phyloP scores from a whole-genome alignment of 148 eudicot genomes.

The Chenopodium suecicum region DNA sequence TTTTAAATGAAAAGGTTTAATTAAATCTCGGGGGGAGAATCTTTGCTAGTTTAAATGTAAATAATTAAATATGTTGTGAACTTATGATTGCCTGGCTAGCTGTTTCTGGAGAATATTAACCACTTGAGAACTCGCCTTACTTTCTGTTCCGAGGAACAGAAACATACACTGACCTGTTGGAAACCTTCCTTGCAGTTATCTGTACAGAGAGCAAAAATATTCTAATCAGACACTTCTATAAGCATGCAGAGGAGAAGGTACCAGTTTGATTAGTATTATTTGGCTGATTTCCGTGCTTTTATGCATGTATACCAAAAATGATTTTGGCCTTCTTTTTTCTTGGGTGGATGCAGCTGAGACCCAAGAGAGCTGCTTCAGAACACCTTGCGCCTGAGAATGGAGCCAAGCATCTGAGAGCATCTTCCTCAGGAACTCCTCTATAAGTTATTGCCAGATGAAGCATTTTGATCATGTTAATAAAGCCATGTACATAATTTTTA shows the following conservation, averaged over 20 bases:
- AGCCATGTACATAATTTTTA: conserved; percentile 17
- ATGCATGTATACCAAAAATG: neutral
- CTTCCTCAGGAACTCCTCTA: conserved; percentile 39
- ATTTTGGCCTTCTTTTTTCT: conserved; percentile 2
- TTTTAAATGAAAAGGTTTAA: neutral
- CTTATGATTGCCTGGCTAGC: neutral
- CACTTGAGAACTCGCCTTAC: neutral
- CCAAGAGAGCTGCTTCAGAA: conserved; percentile 66
- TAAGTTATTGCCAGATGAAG: conserved; percentile 18
- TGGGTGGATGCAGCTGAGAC: conserved; percentile 42
- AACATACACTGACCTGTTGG: conserved; percentile 6
- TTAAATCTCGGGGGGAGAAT: no score
- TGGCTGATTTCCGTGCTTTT: neutral
- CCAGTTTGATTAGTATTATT: neutral
- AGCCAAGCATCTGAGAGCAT: conserved; percentile 59
- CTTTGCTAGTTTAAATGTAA: neutral
- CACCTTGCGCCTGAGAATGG: conserved; percentile 52
- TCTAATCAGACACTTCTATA: conserved; percentile 73
- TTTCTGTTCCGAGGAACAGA: neutral
- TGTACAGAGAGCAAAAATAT: conserved; percentile 69
- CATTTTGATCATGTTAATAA: neutral
- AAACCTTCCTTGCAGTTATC: conserved; percentile 50
- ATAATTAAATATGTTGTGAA: neutral
- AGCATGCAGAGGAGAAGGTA: conserved; percentile 82
- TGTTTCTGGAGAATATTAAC: neutral